Percentiles rank a stretch among this genome's conserved stretches.
Evolutionary conservation across 345 rosid genomes (phyloP).

Genomic region (Eucalyptus guilfoylei): DNA sequence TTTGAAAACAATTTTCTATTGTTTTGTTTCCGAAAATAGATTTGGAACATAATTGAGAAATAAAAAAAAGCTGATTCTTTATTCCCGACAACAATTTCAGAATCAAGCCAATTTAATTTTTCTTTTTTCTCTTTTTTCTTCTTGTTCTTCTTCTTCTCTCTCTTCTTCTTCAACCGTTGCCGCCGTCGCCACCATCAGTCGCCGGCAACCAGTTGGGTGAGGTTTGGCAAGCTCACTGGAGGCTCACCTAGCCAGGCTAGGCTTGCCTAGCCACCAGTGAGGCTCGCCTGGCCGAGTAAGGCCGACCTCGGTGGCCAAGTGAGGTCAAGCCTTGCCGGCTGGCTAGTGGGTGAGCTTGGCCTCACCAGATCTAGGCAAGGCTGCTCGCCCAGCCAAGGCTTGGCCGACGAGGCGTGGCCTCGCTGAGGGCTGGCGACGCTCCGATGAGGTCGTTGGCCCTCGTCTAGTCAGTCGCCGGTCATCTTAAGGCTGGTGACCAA

Average conservation of each 20-base stretch:
- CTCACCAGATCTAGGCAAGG: fast-evolving
- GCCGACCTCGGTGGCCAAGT: no score
- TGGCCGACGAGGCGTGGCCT: no score
- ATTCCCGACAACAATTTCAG: fast-evolving
- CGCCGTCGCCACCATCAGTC: fast-evolving
- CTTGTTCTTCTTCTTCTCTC: fast-evolving
- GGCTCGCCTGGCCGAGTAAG: fast-evolving
- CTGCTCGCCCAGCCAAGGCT: no score
- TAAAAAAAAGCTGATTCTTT: no score
- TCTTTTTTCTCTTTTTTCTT: no score
- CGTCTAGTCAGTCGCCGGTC: fast-evolving
- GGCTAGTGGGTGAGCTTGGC: fast-evolving
- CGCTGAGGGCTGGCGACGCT: fast-evolving
- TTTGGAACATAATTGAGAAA: fast-evolving
- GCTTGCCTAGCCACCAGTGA: no score
- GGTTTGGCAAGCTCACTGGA: fast-evolving
- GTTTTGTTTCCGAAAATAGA: fast-evolving
- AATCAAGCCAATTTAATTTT: no score
- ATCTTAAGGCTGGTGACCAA: fast-evolving
- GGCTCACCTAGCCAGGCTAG: fast-evolving
- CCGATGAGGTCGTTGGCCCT: fast-evolving
- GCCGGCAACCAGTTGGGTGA: fast-evolving
- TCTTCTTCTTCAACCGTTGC: fast-evolving
- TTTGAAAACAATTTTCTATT: fast-evolving
- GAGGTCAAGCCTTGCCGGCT: fast-evolving